Evolutionary conservation across 352 stramenopile species (phyloP), one percentile per base, ranked within the genome.

Genomic region (Phytophthora nicotianae): DNA sequence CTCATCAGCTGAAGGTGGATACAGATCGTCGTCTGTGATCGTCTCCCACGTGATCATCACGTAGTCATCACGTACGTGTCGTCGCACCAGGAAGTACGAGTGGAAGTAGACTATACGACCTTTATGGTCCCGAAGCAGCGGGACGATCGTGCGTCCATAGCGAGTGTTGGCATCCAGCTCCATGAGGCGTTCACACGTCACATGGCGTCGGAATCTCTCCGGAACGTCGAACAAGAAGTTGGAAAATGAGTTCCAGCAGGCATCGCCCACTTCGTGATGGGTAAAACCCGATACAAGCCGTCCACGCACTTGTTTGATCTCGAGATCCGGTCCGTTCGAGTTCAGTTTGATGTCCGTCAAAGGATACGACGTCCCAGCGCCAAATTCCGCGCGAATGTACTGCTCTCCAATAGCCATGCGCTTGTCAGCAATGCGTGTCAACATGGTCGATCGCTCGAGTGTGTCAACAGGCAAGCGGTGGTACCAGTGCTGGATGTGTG

Each of bases 261-360:
- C 84, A 16, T 89, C 78, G 3, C 73, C 76, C 26, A 93, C 70
- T 24, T 89, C 76, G 2, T 77, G 56, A 61, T 90, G 81, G 32
- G 77, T 86, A 41, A 89, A 88, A 0, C 76, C 77, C 0, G 72
- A 60, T 33, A 89, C 62, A 26, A 80, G 41, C 48, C 89, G 88
- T 8, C 77, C 83, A 6, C 84, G 84, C 29, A 91, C 65, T 50
- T 90, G 67, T 58, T 90, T 83, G 60, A 93, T 90, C 69, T 93
- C 82, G 50, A 93, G 80, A 65, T 93, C 82, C 6, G 84, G 84
- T 2, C 82, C 83, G 37, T 88, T 90, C 48, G 79, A 90, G 60
- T 89, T 91, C 16, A 93, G 65, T 45, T 90, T 90, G 59, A 93
- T 89, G 42, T 93, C 81, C 62, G 86, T 89, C 19, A 83, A 56